Evolutionary conservation across 176 grass and related monocot genomes (phyloP).

Genomic region (Phoenix roebelenii): DNA sequence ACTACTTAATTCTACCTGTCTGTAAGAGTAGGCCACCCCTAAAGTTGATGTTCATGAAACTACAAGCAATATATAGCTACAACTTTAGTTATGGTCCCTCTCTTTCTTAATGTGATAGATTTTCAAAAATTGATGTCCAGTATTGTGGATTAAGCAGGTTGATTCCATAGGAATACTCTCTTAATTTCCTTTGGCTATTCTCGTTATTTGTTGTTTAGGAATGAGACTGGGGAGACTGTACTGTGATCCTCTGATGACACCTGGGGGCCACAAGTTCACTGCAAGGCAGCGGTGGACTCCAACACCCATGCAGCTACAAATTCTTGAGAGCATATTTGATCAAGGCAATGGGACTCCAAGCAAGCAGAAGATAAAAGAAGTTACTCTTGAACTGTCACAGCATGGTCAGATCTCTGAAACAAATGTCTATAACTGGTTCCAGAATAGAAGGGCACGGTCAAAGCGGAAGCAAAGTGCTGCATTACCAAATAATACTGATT

Average conservation of each 20-base stretch:
- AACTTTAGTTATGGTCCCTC: too few species aligned
- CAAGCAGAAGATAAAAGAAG: conserved; percentile 96
- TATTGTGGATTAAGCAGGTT: too few species aligned
- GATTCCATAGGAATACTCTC: too few species aligned
- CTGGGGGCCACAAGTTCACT: conserved; percentile 74
- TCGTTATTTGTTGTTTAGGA: conserved; percentile 36
- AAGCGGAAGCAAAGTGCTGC: conserved; percentile 69
- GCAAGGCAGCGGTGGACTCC: conserved; percentile 95
- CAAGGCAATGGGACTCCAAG: conserved; percentile 91
- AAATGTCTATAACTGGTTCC: conserved; percentile 99
- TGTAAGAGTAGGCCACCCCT: too few species aligned
- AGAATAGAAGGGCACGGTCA: conserved; percentile 83
- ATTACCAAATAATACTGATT: conserved; percentile 59
- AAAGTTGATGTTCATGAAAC: too few species aligned
- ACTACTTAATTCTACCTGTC: too few species aligned
- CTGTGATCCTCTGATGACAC: conserved; percentile 57
- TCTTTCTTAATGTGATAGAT: too few species aligned
- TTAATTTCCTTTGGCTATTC: background rate
- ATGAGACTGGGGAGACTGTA: conserved; percentile 78
- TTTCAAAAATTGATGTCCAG: too few species aligned
- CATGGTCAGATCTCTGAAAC: conserved; percentile 97
- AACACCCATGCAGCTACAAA: conserved; percentile 85
- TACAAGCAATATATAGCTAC: too few species aligned
- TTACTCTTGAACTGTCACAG: conserved; percentile 66
- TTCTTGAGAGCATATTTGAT: conserved; percentile 90